A percentile compares a stretch with the other conserved stretches of the same genome.
Conservation (phyloP, 2,329 filamentous ascomycete species). For the Fusarium albosuccineum region DNA sequence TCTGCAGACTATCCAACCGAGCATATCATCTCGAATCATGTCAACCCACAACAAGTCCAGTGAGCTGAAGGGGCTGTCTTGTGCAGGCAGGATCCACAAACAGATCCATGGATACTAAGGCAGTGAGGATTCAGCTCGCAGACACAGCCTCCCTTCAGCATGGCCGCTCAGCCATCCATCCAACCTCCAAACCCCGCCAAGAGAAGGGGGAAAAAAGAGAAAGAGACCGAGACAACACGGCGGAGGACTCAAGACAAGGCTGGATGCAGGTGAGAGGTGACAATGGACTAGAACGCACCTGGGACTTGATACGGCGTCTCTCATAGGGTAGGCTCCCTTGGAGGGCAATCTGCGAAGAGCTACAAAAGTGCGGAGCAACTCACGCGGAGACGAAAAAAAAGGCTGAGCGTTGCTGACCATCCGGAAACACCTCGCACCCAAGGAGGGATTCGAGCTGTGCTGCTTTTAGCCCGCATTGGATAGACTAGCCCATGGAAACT, state of each 20-base stretch:
- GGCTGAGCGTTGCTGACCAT: conserved; percentile 25
- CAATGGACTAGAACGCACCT: conserved; percentile 1
- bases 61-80: not conserved
- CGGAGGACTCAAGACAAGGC: conserved; percentile 17
- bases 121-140: conserved; percentile 11
- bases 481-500: not conserved
- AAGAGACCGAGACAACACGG: not conserved
- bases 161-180: conserved; percentile 1
- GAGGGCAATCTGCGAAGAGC: conserved; percentile 5
- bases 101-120: not conserved
- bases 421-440: not conserved
- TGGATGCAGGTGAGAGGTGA: conserved; percentile 23
- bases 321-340: conserved; percentile 6
- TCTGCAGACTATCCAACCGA: no score
- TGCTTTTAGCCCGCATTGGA: not conserved
- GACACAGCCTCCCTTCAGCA: conserved; percentile 28
- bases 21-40: not conserved
- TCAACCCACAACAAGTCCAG: not conserved
- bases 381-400: not conserved
- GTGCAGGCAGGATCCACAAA: not conserved
- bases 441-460: not conserved
- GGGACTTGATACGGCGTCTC: not conserved
- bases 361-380: conserved; percentile 20
- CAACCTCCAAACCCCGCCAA: conserved; percentile 4
- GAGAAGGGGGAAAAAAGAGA: conserved; percentile 5